Percentiles rank a stretch among this genome's conserved stretches.
Evolutionary conservation across 306 rosid genomes (phyloP).

Genomic region (Cyclanthera cordifolia): DNA sequence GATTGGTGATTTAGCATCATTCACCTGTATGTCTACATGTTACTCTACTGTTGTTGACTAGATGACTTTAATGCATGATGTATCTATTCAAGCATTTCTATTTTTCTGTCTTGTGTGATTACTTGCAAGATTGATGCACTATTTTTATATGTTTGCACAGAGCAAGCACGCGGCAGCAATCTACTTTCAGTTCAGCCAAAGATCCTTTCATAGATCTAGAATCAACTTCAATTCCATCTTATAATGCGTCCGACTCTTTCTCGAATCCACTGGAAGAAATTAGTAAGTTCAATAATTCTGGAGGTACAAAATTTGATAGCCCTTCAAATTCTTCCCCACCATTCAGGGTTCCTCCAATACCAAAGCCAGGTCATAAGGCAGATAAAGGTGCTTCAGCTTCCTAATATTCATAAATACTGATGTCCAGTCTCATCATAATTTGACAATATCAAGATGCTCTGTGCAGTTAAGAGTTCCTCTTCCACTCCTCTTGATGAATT

Average conservation of each 20-base stretch:
- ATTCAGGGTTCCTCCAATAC: conserved; percentile 55
- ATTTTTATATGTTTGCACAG: conserved; percentile 15
- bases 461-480: conserved; percentile 37
- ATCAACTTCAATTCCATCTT: conserved; percentile 30
- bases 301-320: conserved; percentile 24
- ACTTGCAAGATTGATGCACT: not conserved
- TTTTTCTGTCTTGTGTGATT: conserved; percentile 12
- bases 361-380: conserved; percentile 29
- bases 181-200: conserved; percentile 25
- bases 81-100: not conserved
- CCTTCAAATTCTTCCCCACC: conserved; percentile 27
- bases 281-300: conserved; percentile 31
- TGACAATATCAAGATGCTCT: conserved; percentile 9
- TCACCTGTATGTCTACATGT: not conserved
- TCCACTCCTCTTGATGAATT: conserved; percentile 65
- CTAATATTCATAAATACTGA: conserved; percentile 5
- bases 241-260: conserved; percentile 32
- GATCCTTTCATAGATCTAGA: conserved; percentile 66
- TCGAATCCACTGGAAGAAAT: conserved; percentile 40
- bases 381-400: conserved; percentile 36
- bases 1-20: too few species aligned
- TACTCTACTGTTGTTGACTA: not conserved
- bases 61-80: not conserved
- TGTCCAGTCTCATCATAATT: conserved; percentile 15
- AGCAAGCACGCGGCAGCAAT: conserved; percentile 13